Percentiles rank a stretch among this genome's conserved stretches.
Conservation (phyloP, 331 rosid species). For the Quercus tomentella region DNA sequence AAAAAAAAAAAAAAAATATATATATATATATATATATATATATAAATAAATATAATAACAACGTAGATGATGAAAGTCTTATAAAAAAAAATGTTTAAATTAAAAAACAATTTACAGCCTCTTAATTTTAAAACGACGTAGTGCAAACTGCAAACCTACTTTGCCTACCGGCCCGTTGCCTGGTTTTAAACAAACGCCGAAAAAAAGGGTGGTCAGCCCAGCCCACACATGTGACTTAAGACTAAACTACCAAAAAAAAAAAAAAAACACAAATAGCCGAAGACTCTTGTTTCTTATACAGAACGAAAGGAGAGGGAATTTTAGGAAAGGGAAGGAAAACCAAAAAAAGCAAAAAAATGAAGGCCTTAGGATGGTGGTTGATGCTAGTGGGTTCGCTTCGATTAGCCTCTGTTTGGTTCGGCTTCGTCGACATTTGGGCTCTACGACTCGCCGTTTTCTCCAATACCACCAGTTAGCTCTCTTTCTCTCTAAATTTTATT, state of each 20-base stretch:
- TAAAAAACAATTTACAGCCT: too few relatives aligned
- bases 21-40: too few relatives aligned
- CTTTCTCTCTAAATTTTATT: neutral
- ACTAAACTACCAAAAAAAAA: neutral
- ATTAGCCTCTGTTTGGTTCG: slow-evolving; percentile 88
- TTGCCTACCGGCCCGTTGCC: neutral
- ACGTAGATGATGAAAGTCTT: too few relatives aligned
- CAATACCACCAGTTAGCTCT: slow-evolving; percentile 42
- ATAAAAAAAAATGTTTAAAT: too few relatives aligned
- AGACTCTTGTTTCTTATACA: too few relatives aligned
- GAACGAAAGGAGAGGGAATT: neutral
- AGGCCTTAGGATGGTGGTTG: slow-evolving; percentile 83
- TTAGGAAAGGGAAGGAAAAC: neutral
- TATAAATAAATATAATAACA: too few relatives aligned
- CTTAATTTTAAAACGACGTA: neutral
- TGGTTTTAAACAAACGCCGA: too few relatives aligned
- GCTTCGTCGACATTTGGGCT: slow-evolving; percentile 88
- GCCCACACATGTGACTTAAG: too few relatives aligned
- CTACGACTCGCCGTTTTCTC: slow-evolving; percentile 83
- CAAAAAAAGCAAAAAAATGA: slow-evolving; percentile 29
- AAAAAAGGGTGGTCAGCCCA: too few relatives aligned
- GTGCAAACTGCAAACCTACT: neutral
- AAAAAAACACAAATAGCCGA: too few relatives aligned
- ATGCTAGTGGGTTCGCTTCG: slow-evolving; percentile 78
- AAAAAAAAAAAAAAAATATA: too few relatives aligned